Conservation (phyloP, 2,329 filamentous ascomycete genomes). For the Colletotrichum limetticola region DNA sequence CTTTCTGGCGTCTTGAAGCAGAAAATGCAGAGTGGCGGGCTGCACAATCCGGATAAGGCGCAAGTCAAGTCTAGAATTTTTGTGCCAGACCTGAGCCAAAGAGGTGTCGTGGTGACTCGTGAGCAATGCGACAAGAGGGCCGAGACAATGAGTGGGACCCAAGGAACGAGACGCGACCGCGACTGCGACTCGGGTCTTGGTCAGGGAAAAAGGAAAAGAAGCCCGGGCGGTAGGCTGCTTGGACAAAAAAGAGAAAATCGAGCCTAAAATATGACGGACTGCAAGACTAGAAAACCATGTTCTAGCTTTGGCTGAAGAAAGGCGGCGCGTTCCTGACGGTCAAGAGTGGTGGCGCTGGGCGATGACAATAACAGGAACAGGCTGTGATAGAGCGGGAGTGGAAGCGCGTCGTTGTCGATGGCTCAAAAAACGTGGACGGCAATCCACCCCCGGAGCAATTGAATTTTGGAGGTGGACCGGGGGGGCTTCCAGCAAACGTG, state of each 20-base stretch:
- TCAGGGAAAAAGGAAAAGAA: neutral
- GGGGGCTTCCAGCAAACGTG: neutral
- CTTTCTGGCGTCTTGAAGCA: neutral
- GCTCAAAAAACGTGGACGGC: neutral
- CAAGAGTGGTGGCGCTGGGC: neutral
- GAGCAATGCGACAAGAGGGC: conserved; percentile 16
- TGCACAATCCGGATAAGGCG: neutral
- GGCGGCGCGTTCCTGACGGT: neutral
- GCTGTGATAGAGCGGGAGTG: conserved; percentile 9
- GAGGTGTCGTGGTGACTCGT: conserved; percentile 11
- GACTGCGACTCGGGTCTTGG: conserved; percentile 26
- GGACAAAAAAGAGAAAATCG: neutral
- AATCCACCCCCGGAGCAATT: conserved; percentile 17
- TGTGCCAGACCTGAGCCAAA: neutral
- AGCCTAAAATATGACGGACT: neutral
- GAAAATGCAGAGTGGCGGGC: neutral
- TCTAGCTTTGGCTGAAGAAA: neutral
- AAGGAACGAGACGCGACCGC: conserved; percentile 25
- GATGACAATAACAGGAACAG: neutral
- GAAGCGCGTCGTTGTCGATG: conserved; percentile 28
- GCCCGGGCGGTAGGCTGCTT: neutral
- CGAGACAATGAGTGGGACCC: conserved; percentile 13
- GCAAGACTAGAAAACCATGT: neutral
- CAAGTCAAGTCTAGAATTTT: neutral
- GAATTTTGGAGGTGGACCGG: conserved; percentile 12